These are phyloP conservation scores for Penicillium goetzii DNA, from an alignment of 495 filamentous ascomycete genomes.

Conservation along the genomic window DNA sequence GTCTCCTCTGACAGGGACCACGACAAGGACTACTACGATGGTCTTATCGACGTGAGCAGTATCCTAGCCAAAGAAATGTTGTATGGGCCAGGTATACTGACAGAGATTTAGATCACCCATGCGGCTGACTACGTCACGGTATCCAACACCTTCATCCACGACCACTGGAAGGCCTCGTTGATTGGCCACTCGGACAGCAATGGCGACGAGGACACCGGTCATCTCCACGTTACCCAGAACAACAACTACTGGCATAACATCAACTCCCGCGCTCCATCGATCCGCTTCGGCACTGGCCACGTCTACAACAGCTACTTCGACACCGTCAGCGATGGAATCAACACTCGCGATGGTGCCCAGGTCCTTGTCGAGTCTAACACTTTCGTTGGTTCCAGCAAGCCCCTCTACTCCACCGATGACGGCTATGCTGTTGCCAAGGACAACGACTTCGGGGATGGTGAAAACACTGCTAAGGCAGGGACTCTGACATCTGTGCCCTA, in stretches of 20 bases:
- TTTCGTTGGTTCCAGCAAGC: conserved; percentile 52
- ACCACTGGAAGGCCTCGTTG: conserved; percentile 69
- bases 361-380: conserved; percentile 63
- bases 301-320: conserved; percentile 55
- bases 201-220: conserved; percentile 50
- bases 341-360: conserved; percentile 68
- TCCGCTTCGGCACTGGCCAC: conserved; percentile 67
- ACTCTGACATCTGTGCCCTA: conserved; percentile 57
- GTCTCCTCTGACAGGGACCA: conserved; percentile 58
- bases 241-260: conserved; percentile 67
- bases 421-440: conserved; percentile 55
- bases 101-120: conserved; percentile 39
- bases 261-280: conserved; percentile 60
- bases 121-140: conserved; percentile 56
- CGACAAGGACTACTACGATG: conserved; percentile 71
- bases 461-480: conserved; percentile 51
- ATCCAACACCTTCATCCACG: conserved; percentile 55
- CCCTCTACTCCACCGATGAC: conserved; percentile 60
- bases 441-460: conserved; percentile 58
- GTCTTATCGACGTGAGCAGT: conserved; percentile 59
- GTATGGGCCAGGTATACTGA: neutral
- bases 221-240: conserved; percentile 62
- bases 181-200: conserved; percentile 60
- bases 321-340: conserved; percentile 59
- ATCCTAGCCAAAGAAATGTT: neutral